These are phyloP conservation scores for Epichloe hybrida DNA, from an alignment of 2,329 filamentous ascomycete species.

Conservation along the genomic window DNA sequence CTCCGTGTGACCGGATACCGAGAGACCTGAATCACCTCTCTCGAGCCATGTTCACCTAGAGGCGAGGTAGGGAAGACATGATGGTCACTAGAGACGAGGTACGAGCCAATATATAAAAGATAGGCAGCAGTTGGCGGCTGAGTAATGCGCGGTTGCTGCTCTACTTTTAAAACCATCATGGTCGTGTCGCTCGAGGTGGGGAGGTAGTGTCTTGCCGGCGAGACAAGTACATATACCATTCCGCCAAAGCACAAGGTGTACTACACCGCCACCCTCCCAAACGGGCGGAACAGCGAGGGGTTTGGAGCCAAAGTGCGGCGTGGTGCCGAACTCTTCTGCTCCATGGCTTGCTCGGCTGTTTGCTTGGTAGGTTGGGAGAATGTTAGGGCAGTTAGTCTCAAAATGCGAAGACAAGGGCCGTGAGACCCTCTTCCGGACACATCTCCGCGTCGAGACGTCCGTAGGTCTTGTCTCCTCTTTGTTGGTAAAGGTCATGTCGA, in stretches of 20 bases:
- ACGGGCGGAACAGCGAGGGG: constrained; percentile 1
- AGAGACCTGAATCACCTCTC: constrained; percentile 22
- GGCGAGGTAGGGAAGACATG: constrained; percentile 17
- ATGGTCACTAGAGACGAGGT: neutral
- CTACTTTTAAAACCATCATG: constrained; percentile 1
- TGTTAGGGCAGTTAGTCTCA: neutral
- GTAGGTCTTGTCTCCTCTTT: constrained; percentile 1
- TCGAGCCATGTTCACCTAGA: constrained; percentile 21
- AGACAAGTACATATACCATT: constrained; percentile 8
- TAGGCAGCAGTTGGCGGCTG: neutral
- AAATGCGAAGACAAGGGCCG: constrained; percentile 1
- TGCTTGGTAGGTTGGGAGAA: neutral
- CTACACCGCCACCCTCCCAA: neutral
- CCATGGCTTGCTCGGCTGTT: neutral
- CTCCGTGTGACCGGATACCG: constrained; percentile 22
- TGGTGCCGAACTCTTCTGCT: neutral
- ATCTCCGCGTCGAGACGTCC: neutral
- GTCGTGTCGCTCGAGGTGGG: constrained; percentile 3
- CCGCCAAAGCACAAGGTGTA: constrained; percentile 3
- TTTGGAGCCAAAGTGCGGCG: neutral
- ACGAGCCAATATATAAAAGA: neutral
- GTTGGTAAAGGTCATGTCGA: constrained; percentile 1
- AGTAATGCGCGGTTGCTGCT: neutral
- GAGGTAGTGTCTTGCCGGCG: constrained; percentile 7
- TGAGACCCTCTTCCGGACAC: neutral